Conservation (phyloP, 306 rosid genomes). For the Dryas alaskensis region DNA sequence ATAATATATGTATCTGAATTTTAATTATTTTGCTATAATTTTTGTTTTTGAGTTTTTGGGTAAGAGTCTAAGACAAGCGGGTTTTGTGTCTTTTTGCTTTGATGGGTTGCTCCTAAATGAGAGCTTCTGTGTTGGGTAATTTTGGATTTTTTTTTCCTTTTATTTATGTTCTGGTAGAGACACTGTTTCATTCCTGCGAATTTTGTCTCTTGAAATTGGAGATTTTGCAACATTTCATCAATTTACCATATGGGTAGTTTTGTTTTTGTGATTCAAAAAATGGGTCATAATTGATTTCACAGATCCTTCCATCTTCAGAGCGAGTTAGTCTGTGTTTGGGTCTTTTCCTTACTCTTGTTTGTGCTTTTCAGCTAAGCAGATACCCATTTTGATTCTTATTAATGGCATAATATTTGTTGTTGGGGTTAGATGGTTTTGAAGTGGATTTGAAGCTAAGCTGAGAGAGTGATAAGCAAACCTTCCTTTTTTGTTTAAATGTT, state of each 20-base stretch:
- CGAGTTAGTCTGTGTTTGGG: slow-evolving; percentile 3
- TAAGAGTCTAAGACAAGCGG: background rate
- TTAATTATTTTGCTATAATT: background rate
- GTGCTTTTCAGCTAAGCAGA: slow-evolving; percentile 1
- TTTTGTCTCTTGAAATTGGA: background rate
- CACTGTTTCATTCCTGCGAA: slow-evolving; percentile 51
- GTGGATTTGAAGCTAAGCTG: slow-evolving; percentile 46
- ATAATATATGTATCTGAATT: background rate
- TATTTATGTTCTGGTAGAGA: background rate
- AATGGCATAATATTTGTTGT: slow-evolving; percentile 13
- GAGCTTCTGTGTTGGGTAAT: slow-evolving; percentile 24
- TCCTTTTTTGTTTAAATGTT: slow-evolving; percentile 19
- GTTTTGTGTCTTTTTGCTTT: slow-evolving; percentile 27
- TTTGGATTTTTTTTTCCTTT: slow-evolving; percentile 12
- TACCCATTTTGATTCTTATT: slow-evolving; percentile 19
- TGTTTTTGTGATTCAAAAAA: slow-evolving; percentile 21
- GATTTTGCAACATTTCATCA: slow-evolving; percentile 13
- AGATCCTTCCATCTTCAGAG: slow-evolving; percentile 13
- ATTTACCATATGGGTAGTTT: slow-evolving; percentile 13
- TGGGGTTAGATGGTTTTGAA: slow-evolving; percentile 31
- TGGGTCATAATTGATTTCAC: slow-evolving; percentile 22
- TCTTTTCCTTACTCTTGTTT: background rate
- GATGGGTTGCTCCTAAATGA: slow-evolving; percentile 35
- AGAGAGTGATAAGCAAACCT: slow-evolving; percentile 35
- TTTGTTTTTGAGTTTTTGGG: background rate